Percentiles rank a stretch among this genome's conserved stretches.
Conservation (phyloP, 176 grass and related monocot genomes). For the Oryza australiensis region DNA sequence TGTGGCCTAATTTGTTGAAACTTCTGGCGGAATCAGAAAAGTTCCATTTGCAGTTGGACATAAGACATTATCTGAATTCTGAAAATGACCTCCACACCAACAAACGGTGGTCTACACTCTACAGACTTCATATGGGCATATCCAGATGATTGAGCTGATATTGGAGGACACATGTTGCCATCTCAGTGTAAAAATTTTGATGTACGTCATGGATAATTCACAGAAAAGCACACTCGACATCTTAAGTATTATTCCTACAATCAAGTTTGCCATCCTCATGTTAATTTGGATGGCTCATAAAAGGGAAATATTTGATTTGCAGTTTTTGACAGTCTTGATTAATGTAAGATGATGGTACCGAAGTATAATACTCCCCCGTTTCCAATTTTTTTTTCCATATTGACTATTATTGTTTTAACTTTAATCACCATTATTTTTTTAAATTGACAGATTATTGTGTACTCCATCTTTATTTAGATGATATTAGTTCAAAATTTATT, state of each 20-base stretch:
- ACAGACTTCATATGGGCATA: neutral
- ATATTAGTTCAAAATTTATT: no score
- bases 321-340: conserved; percentile 29
- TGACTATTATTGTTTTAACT: neutral
- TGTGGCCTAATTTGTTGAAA: conserved; percentile 48
- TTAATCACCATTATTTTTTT: neutral
- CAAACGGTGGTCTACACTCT: neutral
- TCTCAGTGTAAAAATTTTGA: neutral
- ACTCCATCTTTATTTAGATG: no score
- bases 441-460: no score
- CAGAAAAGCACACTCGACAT: neutral
- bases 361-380: neutral
- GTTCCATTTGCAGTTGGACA: conserved; percentile 35
- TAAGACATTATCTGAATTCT: conserved; percentile 33
- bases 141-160: neutral
- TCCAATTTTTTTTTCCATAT: neutral
- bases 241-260: neutral
- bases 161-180: neutral
- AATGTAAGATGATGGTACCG: conserved; percentile 8
- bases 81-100: conserved; percentile 39
- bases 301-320: neutral
- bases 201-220: conserved; percentile 9
- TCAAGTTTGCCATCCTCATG: conserved; percentile 17
- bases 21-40: conserved; percentile 29
- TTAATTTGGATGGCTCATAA: neutral